These are phyloP conservation scores for Claviceps arundinis DNA, from an alignment of 2,329 filamentous ascomycete genomes.

Conservation along the genomic window DNA sequence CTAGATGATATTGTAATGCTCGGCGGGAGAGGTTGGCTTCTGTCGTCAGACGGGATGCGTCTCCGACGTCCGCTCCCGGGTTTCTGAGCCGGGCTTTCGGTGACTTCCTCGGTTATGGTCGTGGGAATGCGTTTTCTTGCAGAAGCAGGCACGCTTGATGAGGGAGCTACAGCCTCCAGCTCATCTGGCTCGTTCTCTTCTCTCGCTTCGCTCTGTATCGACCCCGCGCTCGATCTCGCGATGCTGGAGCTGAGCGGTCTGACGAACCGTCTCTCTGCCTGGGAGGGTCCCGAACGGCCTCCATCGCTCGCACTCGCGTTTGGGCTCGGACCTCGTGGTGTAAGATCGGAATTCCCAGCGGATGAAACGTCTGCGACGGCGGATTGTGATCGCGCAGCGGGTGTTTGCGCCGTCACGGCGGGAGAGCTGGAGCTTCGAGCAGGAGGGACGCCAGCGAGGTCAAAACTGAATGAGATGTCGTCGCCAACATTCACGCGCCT, in stretches of 20 bases:
- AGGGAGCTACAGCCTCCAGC: constrained; percentile 3
- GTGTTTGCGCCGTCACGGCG: background rate
- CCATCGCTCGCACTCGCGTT: background rate
- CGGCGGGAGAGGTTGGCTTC: background rate
- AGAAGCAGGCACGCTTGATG: constrained; percentile 5
- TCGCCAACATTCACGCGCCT: constrained; percentile 46
- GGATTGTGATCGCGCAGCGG: background rate
- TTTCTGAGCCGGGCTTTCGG: constrained; percentile 37
- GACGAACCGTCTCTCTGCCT: background rate
- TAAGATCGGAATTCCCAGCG: background rate
- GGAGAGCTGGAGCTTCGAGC: constrained; percentile 7
- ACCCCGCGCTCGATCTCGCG: constrained; percentile 2
- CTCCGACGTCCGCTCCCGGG: constrained; percentile 42
- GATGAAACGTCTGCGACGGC: background rate
- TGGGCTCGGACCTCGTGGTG: background rate
- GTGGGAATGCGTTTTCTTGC: constrained; percentile 6
- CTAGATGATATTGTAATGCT: background rate
- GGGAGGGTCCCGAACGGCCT: background rate
- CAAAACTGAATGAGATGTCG: constrained; percentile 46
- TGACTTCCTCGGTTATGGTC: constrained; percentile 12
- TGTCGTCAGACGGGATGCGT: constrained; percentile 20
- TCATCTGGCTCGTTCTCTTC: background rate
- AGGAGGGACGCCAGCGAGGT: constrained; percentile 30
- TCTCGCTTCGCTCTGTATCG: background rate
- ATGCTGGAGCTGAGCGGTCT: constrained; percentile 5